Conservation (phyloP, 1,284 basidiomycete species). For the Tilletia setariae region DNA sequence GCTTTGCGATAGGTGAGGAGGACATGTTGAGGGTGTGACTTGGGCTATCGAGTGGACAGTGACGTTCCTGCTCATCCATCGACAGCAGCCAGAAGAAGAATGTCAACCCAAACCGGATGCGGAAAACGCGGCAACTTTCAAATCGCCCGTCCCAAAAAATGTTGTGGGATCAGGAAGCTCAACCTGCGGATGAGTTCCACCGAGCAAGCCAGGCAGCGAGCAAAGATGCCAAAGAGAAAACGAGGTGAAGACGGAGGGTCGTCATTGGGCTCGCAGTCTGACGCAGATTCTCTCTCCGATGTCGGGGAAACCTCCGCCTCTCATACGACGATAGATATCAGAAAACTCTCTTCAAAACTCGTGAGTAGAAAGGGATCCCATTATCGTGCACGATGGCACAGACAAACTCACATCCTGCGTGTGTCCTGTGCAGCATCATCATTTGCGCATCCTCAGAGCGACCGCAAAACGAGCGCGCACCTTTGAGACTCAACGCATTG, state of each 20-base stretch:
- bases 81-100: no score
- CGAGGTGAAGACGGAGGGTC: neutral
- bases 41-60: no score
- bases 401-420: neutral
- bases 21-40: no score
- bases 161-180: no score
- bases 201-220: neutral
- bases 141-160: no score
- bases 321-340: neutral
- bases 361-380: neutral
- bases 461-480: conserved; percentile 75
- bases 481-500: conserved; percentile 76
- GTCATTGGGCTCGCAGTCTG: neutral
- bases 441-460: conserved; percentile 66
- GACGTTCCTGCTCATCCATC: no score
- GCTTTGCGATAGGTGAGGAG: neutral
- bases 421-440: conserved; percentile 64
- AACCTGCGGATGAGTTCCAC: no score
- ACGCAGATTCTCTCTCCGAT: neutral
- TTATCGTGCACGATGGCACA: neutral
- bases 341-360: neutral
- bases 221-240: conserved; percentile 13
- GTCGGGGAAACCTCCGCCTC: neutral
- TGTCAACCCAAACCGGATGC: no score
- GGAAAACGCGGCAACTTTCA: no score